Evolutionary conservation across 208 protist species (phyloP), one percentile per base, ranked within the genome.

Genomic region (Trypanosoma melophagium): DNA sequence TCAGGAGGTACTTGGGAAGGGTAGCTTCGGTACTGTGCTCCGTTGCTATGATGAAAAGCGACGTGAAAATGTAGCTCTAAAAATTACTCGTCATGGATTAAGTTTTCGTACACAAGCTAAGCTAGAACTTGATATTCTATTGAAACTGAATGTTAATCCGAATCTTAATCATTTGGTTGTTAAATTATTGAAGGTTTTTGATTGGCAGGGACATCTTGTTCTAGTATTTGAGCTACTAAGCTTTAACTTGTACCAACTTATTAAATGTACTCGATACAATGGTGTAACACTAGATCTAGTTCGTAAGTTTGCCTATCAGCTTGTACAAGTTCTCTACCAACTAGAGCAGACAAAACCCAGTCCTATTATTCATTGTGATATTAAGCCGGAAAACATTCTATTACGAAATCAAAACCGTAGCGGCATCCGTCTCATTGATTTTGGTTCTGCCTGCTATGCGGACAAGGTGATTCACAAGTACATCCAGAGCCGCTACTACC

Each of bases 401-500:
- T 79, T 98, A 42, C 74, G 77, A 56, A 84, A 93, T 56, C 85
- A 87, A 14, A 93, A 96, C 60, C 81, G 94, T 42, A 97, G 80
- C 40, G 92, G 86, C 19, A 98, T 99, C 58, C 86, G 85, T 25
- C 81, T 96, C 16, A 99, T 99, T 57, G 99, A 99, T 76, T 99
- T 99, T 79, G 99, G 99, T 51, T 97, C 85, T 19, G 93, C 96
- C 12, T 99, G 98, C 79, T 97, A 97, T 73, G 63, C 68, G 22
- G 97, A 57, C 89, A 98, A 83, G 79, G 80, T 65, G 89, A 97
- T 89, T 96, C 99, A 84, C 59, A 92, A 88, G 8, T 99, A 99
- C 84, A 99, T 99, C 54, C 98, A 99, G 71, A 94, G 82, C 31
- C 93, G 98, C 73, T 99, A 98, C 83, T 99, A 99, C 79, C 98